Evolutionary conservation across 2,329 filamentous ascomycete species (phyloP).

Genomic region (Lomentospora prolificans): DNA sequence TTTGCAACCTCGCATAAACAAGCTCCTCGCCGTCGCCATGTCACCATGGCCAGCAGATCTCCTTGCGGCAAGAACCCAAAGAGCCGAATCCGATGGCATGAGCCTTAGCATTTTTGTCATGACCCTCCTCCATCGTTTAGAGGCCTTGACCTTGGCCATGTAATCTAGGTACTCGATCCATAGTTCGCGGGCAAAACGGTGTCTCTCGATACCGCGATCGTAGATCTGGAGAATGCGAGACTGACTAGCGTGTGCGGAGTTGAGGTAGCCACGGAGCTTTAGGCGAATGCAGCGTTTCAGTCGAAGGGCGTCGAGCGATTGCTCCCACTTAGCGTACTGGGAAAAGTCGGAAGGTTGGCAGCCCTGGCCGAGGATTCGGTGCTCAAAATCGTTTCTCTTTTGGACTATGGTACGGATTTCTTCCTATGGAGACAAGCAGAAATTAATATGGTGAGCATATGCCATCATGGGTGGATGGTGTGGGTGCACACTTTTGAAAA

Average conservation of each 20-base stretch:
- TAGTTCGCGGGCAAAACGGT: constrained; percentile 68
- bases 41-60: constrained; percentile 72
- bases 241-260: constrained; percentile 62
- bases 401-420: constrained; percentile 83
- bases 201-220: constrained; percentile 74
- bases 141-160: constrained; percentile 56
- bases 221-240: constrained; percentile 82
- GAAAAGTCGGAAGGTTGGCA: constrained; percentile 70
- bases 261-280: constrained; percentile 53
- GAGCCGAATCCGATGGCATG: constrained; percentile 69
- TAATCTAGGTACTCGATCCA: constrained; percentile 91
- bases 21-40: constrained; percentile 74
- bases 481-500: constrained; percentile 58
- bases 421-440: constrained; percentile 41
- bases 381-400: constrained; percentile 89
- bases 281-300: constrained; percentile 75
- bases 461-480: constrained; percentile 3
- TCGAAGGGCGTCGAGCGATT: constrained; percentile 63
- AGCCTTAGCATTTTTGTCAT: constrained; percentile 66
- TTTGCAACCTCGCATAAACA: constrained; percentile 78
- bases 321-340: constrained; percentile 68
- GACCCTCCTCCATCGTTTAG: constrained; percentile 54
- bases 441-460: background rate
- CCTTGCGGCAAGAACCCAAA: constrained; percentile 82
- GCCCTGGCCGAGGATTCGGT: constrained; percentile 76